phyloP scores from a whole-genome alignment of 1,284 basidiomycete genomes.

The Singerocomus inundabilis region DNA sequence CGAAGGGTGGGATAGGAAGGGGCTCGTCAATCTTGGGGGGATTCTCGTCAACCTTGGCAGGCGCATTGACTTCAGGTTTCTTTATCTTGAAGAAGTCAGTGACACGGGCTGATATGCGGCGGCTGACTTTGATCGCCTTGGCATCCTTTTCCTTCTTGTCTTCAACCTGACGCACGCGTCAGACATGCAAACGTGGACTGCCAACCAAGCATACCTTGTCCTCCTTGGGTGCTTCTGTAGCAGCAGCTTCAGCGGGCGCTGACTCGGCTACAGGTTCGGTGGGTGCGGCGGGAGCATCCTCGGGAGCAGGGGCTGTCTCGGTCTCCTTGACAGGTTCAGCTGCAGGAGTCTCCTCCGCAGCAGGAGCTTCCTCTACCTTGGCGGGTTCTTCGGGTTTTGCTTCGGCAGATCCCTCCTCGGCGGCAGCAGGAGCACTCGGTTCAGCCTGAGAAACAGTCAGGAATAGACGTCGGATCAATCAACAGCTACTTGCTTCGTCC shows the following conservation, averaged over 20 bases:
- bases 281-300: constrained; percentile 31
- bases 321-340: constrained; percentile 58
- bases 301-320: constrained; percentile 29
- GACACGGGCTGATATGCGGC: constrained; percentile 75
- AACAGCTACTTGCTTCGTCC: constrained; percentile 51
- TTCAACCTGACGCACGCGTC: constrained; percentile 32
- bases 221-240: constrained; percentile 53
- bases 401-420: constrained; percentile 37
- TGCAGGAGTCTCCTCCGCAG: constrained; percentile 29
- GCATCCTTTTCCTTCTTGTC: constrained; percentile 51
- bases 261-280: constrained; percentile 36
- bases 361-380: constrained; percentile 41
- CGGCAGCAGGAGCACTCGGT: constrained; percentile 31
- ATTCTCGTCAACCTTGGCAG: constrained; percentile 82
- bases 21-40: constrained; percentile 79
- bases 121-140: constrained; percentile 59
- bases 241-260: constrained; percentile 29
- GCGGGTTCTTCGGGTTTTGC: constrained; percentile 37
- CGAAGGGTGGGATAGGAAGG: constrained; percentile 68
- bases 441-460: constrained; percentile 17
- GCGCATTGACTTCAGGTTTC: constrained; percentile 62
- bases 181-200: neutral
- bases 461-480: neutral
- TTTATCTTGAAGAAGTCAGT: constrained; percentile 78
- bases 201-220: constrained; percentile 51